Evolutionary conservation across 208 protist genomes (phyloP), one percentile per base, ranked within the genome.

Genomic region (Leishmania mexicana): DNA sequence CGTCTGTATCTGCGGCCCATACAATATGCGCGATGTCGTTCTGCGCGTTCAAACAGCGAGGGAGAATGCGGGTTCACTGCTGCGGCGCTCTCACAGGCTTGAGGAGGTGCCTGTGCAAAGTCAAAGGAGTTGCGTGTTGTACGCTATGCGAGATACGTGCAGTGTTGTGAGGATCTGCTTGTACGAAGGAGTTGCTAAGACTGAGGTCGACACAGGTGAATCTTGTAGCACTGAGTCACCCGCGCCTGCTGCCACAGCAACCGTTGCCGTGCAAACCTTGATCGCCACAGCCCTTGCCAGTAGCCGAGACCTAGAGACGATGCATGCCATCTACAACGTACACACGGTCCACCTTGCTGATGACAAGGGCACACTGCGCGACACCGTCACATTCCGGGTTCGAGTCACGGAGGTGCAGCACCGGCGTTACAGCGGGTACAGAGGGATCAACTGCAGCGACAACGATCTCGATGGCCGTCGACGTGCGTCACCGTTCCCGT

Each of bases 341-440:
- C 81, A 85, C 71, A 85, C 81, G 0, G 57, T 85, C 11, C 81
- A 85, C 42, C 62, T 85, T 0, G 19, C 47, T 35, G 8, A 2
- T 21, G 49, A 75, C 24, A 62, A 47, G 1, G 70, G 75, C 21
- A 4, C 40, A 0, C 53, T 47, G 53, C 58, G 17, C 60, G 77
- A 72, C 7, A 65, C 72, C 31, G 71, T 75, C 28, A 85, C 77
- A 21, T 78, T 85, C 21, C 42, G 47, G 2, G 81, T 76, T 1
- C 11, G 60, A 2, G 81, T 85, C 49, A 21, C 62, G 19, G 53
- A 78, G 13, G 13, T 78, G 38, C 74, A 65, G 3, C 54, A 24
- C 15, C 53, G 28, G 1, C 74, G 54, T 11, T 78, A 78, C 40
- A 31, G 53, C 35, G 51, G 15, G 28, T 60, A 60, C 72, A 51